Evolutionary conservation across 2,329 filamentous ascomycete genomes (phyloP), one percentile per base, ranked within the genome.

Genomic region (Helminthosporium solani): DNA sequence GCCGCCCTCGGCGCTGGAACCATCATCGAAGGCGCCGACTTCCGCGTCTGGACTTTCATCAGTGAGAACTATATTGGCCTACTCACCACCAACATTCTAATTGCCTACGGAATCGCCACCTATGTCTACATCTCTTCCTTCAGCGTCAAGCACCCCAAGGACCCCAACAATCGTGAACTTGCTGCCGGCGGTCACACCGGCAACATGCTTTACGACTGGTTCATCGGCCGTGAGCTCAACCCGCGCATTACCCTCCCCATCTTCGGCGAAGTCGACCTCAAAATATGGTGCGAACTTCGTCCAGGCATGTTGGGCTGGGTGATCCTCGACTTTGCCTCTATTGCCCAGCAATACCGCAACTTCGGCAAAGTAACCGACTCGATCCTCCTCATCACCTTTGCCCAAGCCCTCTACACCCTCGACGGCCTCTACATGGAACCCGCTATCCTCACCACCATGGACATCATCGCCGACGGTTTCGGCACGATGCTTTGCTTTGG

Each of bases 401-500:
- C 91, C 47, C 92, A 97, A 71, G 77, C 81, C 1, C 71, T 95
- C 48, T 97, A 97, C 70, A 83, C 90, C 5, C 74, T 96, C 28
- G 92, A 97, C 66, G 84, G 84, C 7, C 83, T 90, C 54, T 90
- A 85, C 76, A 94, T 92, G 80, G 92, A 97, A 70, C 80, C 88
- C 0, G 87, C 90, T 2, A 87, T 96, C 52, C 75, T 96, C 54
- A 96, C 91, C 1, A 96, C 90, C 25, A 96, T 97, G 73, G 92
- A 97, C 66, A 87, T 96, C 56, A 95, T 86, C 41, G 88, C 85
- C 33, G 92, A 97, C 60, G 92, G 92, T 5, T 96, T 97, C 58
- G 92, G 92, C 42, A 90, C 90, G 75, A 97, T 97, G 92, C 79
- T 97, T 27, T 78, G 88, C 2, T 96, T 96, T 66, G 92, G 90